Percentiles rank a stretch among this genome's conserved stretches.
phyloP scores from a whole-genome alignment of 129 eudicot species.

The Ambrosia trifida region DNA sequence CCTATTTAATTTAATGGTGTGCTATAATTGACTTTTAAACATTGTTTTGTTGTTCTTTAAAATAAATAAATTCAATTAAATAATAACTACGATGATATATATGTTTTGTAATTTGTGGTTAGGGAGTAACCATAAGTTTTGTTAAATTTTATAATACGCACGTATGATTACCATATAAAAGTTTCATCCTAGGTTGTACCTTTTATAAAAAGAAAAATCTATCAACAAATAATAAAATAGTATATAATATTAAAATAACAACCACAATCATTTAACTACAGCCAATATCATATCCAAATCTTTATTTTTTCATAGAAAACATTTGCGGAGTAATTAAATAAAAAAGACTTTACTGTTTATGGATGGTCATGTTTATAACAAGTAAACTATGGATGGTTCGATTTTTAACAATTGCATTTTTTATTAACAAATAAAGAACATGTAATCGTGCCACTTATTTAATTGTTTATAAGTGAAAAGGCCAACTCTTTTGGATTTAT shows the following conservation, averaged over 20 bases:
- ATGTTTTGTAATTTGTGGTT: conserved; percentile 34
- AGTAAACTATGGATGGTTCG: conserved; percentile 19
- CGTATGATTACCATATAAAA: conserved; percentile 25
- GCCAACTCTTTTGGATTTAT: conserved; percentile 11
- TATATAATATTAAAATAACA: conserved; percentile 1
- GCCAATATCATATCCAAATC: conserved; percentile 26
- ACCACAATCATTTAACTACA: conserved; percentile 31
- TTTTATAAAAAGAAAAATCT: conserved; percentile 21
- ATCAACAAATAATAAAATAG: conserved; percentile 15
- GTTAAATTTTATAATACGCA: conserved; percentile 10
- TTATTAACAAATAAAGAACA: background rate
- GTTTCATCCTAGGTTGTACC: conserved; percentile 37
- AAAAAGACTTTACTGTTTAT: conserved; percentile 20
- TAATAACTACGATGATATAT: conserved; percentile 10
- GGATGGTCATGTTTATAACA: conserved; percentile 15
- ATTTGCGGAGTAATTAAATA: conserved; percentile 12
- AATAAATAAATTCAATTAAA: background rate
- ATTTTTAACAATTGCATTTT: conserved; percentile 3
- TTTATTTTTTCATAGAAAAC: background rate
- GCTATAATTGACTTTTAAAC: background rate
- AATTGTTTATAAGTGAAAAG: background rate
- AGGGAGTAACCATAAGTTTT: conserved; percentile 16
- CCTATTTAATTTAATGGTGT: background rate
- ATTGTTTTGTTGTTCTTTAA: background rate
- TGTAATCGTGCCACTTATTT: conserved; percentile 10